Percentiles rank a stretch among this genome's conserved stretches.
Evolutionary conservation across 345 rosid species (phyloP).

Genomic region (Eucalyptus viminalis): DNA sequence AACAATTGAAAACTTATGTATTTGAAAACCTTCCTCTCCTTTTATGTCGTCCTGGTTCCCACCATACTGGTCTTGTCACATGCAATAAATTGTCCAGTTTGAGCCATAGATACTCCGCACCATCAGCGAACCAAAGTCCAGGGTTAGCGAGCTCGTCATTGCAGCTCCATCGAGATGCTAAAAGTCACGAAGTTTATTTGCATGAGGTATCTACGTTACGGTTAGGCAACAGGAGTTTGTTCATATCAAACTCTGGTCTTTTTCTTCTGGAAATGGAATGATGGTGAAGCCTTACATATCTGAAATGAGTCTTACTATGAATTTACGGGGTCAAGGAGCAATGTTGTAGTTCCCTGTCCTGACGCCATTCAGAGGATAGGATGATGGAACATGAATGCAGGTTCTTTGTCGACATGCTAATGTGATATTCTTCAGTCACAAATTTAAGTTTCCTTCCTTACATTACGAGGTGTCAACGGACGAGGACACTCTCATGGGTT

Average conservation of each 20-base stretch:
- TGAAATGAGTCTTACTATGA: neutral
- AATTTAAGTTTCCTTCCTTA: neutral
- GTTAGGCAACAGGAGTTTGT: neutral
- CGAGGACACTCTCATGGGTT: neutral
- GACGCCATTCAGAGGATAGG: neutral
- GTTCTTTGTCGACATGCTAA: neutral
- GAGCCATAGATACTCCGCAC: neutral
- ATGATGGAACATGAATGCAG: neutral
- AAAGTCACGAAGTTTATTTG: neutral
- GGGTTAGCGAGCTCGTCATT: neutral
- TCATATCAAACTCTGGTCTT: neutral
- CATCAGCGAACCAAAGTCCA: neutral
- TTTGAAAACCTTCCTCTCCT: neutral
- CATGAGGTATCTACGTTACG: neutral
- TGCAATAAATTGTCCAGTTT: neutral
- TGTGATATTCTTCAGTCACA: neutral
- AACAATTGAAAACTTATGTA: neutral
- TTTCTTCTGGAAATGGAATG: neutral
- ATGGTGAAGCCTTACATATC: neutral
- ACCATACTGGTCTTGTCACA: neutral
- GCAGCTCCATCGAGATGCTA: neutral
- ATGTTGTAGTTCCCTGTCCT: neutral
- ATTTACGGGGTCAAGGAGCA: neutral
- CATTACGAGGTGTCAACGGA: neutral
- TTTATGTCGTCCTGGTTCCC: neutral